These are phyloP conservation scores for Globisporangium viniferum DNA, from an alignment of 352 stramenopile species.

Conservation along the genomic window DNA sequence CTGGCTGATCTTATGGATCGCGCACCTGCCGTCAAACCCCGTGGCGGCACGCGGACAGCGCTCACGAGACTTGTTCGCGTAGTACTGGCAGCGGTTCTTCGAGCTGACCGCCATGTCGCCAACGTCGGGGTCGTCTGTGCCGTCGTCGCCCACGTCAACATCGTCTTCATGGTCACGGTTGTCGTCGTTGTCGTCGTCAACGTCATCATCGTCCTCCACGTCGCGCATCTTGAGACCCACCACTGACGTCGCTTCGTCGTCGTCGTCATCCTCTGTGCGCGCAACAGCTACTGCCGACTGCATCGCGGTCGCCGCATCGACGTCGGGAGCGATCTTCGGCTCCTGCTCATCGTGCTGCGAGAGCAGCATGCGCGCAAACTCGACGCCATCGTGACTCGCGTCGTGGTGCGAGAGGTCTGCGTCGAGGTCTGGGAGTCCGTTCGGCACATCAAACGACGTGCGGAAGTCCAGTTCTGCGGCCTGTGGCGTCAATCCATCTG, in stretches of 20 bases:
- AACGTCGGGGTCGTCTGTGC: conserved; percentile 17
- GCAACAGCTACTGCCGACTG: conserved; percentile 3
- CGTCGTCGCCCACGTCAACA: conserved; percentile 15
- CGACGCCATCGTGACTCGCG: conserved; percentile 45
- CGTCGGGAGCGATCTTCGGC: conserved; percentile 6
- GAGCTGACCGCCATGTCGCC: conserved; percentile 20
- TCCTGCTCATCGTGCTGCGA: conserved; percentile 67
- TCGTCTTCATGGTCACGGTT: conserved; percentile 11
- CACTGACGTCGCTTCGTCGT: not conserved
- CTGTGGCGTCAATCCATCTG: conserved; percentile 58
- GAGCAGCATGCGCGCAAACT: conserved; percentile 72
- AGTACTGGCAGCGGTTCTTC: conserved; percentile 65
- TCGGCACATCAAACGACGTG: conserved; percentile 55
- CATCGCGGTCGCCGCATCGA: not conserved
- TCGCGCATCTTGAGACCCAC: conserved; percentile 5
- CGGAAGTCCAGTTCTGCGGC: conserved; percentile 72
- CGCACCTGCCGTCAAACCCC: conserved; percentile 71
- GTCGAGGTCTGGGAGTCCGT: conserved; percentile 64
- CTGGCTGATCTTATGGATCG: conserved; percentile 81
- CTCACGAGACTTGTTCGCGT: conserved; percentile 57
- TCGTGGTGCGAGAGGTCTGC: conserved; percentile 34
- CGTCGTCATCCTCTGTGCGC: conserved; percentile 17
- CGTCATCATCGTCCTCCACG: conserved; percentile 11
- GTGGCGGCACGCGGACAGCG: conserved; percentile 61
- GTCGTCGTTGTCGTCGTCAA: conserved; percentile 9